Percentiles rank a stretch among this genome's conserved stretches.
Conservation (phyloP, 75 land plant species). For the Cryptomeria japonica region DNA sequence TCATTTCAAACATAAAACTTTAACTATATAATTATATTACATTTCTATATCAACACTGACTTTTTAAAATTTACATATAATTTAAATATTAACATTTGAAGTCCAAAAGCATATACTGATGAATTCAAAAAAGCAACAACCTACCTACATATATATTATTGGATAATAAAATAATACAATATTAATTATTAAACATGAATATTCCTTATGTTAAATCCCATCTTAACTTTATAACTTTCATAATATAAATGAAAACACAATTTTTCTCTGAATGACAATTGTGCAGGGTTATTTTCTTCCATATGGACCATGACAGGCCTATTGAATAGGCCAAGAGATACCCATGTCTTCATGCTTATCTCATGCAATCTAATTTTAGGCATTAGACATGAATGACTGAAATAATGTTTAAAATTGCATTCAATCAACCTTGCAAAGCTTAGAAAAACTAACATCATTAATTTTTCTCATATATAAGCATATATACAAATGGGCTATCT, state of each 20-base stretch:
- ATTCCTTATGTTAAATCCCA: too few species aligned
- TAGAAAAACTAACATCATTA: not conserved
- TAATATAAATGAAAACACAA: not conserved
- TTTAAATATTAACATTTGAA: too few species aligned
- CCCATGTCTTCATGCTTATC: not conserved
- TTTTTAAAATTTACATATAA: too few species aligned
- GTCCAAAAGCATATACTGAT: too few species aligned
- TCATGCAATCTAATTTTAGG: not conserved
- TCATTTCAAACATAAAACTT: too few species aligned
- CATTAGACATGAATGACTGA: not conserved
- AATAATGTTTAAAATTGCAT: not conserved
- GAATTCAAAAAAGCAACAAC: too few species aligned
- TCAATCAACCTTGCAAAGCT: not conserved
- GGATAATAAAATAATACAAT: too few species aligned
- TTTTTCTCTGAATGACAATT: not conserved
- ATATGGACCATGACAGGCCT: not conserved
- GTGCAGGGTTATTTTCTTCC: not conserved
- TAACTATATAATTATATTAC: too few species aligned
- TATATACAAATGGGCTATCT: slow-evolving; percentile 2
- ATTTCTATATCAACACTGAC: too few species aligned
- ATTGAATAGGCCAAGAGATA: not conserved
- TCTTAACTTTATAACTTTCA: too few species aligned
- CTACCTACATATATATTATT: too few species aligned
- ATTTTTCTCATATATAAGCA: not conserved
- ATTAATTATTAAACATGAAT: too few species aligned